Evolutionary conservation across 352 stramenopile genomes (phyloP).

Genomic region (Phytophthora pluvialis): DNA sequence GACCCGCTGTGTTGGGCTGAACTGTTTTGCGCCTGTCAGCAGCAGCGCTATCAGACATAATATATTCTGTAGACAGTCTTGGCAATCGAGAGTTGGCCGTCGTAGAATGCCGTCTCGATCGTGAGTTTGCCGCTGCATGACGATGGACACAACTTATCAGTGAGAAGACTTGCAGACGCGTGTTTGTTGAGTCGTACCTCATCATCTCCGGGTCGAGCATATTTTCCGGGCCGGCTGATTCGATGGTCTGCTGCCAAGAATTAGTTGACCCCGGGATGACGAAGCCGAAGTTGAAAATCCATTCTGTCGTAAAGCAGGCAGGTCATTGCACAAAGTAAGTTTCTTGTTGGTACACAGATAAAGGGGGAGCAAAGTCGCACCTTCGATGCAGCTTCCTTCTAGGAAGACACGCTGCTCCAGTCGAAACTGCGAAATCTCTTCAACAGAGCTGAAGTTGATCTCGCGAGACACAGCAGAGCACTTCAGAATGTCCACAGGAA

Average conservation of each 20-base stretch:
- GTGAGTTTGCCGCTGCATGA: conserved; percentile 88
- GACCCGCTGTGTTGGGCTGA: conserved; percentile 5
- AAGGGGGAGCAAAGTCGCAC: conserved; percentile 30
- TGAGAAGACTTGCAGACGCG: neutral
- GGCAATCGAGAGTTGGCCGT: conserved; percentile 86
- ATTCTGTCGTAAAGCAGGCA: conserved; percentile 64
- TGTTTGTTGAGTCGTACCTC: conserved; percentile 47
- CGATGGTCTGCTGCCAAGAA: conserved; percentile 96
- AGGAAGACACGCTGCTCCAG: conserved; percentile 94
- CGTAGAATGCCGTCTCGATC: conserved; percentile 97
- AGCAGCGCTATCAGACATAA: conserved; percentile 75
- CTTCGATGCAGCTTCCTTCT: conserved; percentile 90
- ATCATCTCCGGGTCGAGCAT: conserved; percentile 90
- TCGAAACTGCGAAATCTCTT: conserved; percentile 92
- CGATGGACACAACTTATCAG: neutral
- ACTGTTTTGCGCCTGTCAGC: conserved; percentile 6
- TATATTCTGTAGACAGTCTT: conserved; percentile 95
- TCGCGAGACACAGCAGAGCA: conserved; percentile 92
- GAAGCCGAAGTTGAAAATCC: conserved; percentile 95
- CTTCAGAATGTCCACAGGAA: conserved; percentile 89
- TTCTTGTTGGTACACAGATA: neutral
- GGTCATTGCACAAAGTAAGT: neutral
- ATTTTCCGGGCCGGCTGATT: conserved; percentile 85
- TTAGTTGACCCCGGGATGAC: conserved; percentile 96
- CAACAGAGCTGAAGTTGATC: conserved; percentile 93